These are phyloP conservation scores for Papilionanthe hybrid DNA, from an alignment of 116 monocot species.

Conservation along the genomic window DNA sequence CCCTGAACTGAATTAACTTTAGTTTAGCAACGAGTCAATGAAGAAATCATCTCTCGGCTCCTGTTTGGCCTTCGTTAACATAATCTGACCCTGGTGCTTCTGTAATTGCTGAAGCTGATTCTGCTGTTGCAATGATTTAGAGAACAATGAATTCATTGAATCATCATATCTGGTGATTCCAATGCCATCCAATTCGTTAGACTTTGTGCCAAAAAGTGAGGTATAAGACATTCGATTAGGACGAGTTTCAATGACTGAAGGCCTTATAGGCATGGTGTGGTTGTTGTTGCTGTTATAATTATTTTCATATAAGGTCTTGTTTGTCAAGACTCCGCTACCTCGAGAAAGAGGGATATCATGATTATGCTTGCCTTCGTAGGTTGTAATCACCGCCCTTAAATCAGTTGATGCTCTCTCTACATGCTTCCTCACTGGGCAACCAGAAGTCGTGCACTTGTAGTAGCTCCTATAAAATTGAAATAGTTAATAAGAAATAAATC, in stretches of 20 bases:
- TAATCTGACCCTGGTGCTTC: conserved; percentile 9
- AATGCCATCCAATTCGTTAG: not conserved
- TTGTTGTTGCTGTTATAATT: conserved; percentile 4
- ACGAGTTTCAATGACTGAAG: conserved; percentile 12
- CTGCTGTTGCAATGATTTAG: conserved; percentile 9
- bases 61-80: conserved; percentile 24
- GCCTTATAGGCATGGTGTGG: conserved; percentile 13
- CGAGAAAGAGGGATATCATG: conserved; percentile 45
- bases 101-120: not conserved
- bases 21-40: conserved; percentile 16
- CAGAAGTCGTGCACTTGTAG: conserved; percentile 51
- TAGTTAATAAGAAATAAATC: not conserved
- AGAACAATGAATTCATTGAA: conserved; percentile 8
- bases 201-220: conserved; percentile 7
- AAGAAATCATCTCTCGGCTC: conserved; percentile 43
- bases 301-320: not conserved
- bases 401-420: conserved; percentile 51
- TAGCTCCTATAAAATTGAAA: conserved; percentile 40
- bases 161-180: conserved; percentile 7
- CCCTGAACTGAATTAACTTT: not conserved
- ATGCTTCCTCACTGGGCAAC: conserved; percentile 53
- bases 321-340: conserved; percentile 9
- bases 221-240: not conserved
- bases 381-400: conserved; percentile 48
- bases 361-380: conserved; percentile 71